A percentile compares a stretch with the other conserved stretches of the same genome.
These are phyloP conservation scores for Botrytis deweyae DNA, from an alignment of 2,329 filamentous ascomycete genomes.

Conservation along the genomic window DNA sequence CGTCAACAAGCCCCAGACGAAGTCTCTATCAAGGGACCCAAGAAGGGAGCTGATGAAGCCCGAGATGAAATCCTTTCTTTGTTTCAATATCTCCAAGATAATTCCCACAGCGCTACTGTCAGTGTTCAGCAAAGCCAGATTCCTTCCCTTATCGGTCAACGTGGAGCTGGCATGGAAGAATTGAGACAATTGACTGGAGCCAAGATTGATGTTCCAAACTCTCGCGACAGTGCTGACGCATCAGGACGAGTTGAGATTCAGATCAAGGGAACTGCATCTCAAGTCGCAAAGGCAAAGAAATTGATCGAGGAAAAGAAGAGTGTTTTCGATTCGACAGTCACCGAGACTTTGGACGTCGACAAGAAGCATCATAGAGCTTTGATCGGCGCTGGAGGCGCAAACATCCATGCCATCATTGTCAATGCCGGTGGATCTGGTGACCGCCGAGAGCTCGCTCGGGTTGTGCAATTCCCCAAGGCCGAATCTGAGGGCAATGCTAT, in stretches of 20 bases:
- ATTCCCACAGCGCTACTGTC: slow-evolving; percentile 75
- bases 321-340: slow-evolving; percentile 86
- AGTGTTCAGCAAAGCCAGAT: slow-evolving; percentile 89
- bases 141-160: slow-evolving; percentile 88
- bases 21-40: slow-evolving; percentile 86
- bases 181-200: slow-evolving; percentile 81
- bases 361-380: slow-evolving; percentile 88
- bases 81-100: slow-evolving; percentile 86
- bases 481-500: slow-evolving; percentile 81
- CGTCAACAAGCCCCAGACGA: slow-evolving; percentile 81
- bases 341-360: slow-evolving; percentile 83
- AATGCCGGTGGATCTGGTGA: slow-evolving; percentile 89
- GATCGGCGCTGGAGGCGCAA: slow-evolving; percentile 83
- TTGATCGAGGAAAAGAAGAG: slow-evolving; percentile 81
- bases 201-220: slow-evolving; percentile 86
- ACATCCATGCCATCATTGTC: slow-evolving; percentile 81
- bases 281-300: slow-evolving; percentile 90
- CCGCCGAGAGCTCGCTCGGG: slow-evolving; percentile 76
- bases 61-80: slow-evolving; percentile 88
- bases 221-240: slow-evolving; percentile 65
- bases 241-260: slow-evolving; percentile 77
- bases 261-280: slow-evolving; percentile 87
- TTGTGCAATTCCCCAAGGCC: slow-evolving; percentile 91
- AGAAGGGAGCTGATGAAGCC: slow-evolving; percentile 87
- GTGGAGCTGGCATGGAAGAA: slow-evolving; percentile 87